Conservation (phyloP, 2,329 filamentous ascomycete genomes). For the Xylaria sp. region DNA sequence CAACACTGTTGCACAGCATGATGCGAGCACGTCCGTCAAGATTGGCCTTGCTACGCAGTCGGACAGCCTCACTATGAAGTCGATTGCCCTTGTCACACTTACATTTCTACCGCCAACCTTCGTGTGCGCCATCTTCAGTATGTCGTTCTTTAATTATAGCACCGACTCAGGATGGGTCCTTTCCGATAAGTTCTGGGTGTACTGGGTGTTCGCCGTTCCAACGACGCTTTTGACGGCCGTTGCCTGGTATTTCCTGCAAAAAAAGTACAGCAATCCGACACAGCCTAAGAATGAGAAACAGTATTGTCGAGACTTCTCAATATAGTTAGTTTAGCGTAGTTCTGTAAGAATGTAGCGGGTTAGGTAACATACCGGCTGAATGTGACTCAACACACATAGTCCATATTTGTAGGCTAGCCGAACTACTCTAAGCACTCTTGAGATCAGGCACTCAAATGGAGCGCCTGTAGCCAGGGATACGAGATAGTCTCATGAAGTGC, state of each 20-base stretch:
- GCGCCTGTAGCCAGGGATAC: not conserved
- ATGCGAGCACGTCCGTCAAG: conserved; percentile 52
- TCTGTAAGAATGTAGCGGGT: not conserved
- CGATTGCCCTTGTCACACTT: conserved; percentile 60
- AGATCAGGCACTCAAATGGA: not conserved
- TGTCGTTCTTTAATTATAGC: conserved; percentile 54
- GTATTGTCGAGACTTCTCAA: not conserved
- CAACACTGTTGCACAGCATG: conserved; percentile 56
- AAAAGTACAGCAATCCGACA: conserved; percentile 34
- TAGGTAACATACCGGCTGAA: not conserved
- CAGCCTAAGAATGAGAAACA: not conserved
- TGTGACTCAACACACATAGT: not conserved
- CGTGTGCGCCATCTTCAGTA: conserved; percentile 60
- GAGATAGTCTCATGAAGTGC: not conserved
- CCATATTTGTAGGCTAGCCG: not conserved
- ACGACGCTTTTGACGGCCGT: conserved; percentile 36
- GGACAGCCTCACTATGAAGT: conserved; percentile 64
- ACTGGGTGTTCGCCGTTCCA: conserved; percentile 47
- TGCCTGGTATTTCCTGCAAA: conserved; percentile 36
- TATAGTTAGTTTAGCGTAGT: too few species aligned
- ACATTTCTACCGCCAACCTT: conserved; percentile 63
- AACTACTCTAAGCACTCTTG: too few species aligned
- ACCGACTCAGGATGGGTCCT: conserved; percentile 39
- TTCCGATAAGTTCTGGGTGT: conserved; percentile 48
- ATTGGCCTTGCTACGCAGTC: conserved; percentile 54